Evolutionary conservation across 495 filamentous ascomycete genomes (phyloP).

Genomic region (Monascus purpureus): DNA sequence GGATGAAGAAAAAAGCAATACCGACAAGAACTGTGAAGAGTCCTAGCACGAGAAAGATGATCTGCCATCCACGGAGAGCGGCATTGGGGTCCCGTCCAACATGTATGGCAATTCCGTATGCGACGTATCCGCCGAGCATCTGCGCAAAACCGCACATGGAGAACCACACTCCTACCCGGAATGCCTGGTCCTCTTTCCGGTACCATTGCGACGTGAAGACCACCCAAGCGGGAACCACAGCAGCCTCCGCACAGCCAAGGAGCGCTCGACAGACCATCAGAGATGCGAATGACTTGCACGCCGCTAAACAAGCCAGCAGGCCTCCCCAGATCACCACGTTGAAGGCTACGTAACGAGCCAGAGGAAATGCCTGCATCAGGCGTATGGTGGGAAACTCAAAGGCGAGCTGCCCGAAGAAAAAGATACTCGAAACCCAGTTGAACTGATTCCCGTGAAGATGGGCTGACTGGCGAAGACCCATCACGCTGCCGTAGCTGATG

Average conservation of each 20-base stretch:
- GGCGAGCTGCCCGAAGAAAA: conserved; percentile 28
- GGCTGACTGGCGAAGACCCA: conserved; percentile 18
- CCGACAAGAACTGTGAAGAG: conserved; percentile 38
- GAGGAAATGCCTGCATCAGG: conserved; percentile 31
- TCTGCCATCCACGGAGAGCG: conserved; percentile 36
- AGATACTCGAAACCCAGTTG: conserved; percentile 27
- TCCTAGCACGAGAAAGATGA: conserved; percentile 48
- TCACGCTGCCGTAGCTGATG: conserved; percentile 27
- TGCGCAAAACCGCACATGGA: conserved; percentile 36
- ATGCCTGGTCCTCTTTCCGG: conserved; percentile 35
- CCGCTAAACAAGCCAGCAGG: conserved; percentile 38
- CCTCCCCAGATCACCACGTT: conserved; percentile 42
- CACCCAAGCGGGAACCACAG: conserved; percentile 39
- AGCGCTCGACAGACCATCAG: conserved; percentile 36
- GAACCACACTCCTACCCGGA: conserved; percentile 37
- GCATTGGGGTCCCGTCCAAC: conserved; percentile 8
- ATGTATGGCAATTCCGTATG: conserved; percentile 39
- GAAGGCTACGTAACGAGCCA: conserved; percentile 34
- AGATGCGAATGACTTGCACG: conserved; percentile 26
- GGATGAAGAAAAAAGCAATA: conserved; percentile 36
- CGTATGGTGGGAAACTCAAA: conserved; percentile 30
- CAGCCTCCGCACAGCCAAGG: conserved; percentile 46
- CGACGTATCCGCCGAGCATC: conserved; percentile 41
- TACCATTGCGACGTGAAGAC: conserved; percentile 35
- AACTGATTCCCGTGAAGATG: conserved; percentile 26